These are phyloP conservation scores for Salix arbutifolia DNA, from an alignment of 345 rosid genomes.

Conservation along the genomic window DNA sequence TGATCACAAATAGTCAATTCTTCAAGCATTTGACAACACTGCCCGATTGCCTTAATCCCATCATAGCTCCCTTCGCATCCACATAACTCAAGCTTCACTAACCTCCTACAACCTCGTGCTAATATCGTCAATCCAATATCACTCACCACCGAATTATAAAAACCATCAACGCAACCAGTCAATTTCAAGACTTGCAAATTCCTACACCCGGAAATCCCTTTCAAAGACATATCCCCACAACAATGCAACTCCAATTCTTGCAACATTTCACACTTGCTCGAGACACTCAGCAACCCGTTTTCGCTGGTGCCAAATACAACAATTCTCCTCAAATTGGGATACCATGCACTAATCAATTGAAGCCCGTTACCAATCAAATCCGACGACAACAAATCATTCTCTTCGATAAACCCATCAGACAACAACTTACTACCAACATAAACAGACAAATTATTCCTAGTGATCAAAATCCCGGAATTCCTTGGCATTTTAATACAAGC, in stretches of 20 bases:
- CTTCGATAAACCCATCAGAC: conserved; percentile 22
- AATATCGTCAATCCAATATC: conserved; percentile 88
- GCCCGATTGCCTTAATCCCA: conserved; percentile 90
- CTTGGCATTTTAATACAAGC: conserved; percentile 50
- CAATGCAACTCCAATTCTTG: conserved; percentile 80
- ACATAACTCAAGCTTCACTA: conserved; percentile 83
- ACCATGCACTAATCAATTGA: conserved; percentile 45
- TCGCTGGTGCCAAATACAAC: conserved; percentile 65
- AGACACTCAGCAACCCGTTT: conserved; percentile 56
- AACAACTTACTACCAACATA: conserved; percentile 40
- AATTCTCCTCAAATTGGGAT: conserved; percentile 66
- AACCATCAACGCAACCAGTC: conserved; percentile 58
- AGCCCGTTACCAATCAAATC: conserved; percentile 53
- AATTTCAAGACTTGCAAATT: conserved; percentile 82
- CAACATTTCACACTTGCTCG: conserved; percentile 59
- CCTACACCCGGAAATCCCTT: conserved; percentile 72
- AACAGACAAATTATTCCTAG: conserved; percentile 39
- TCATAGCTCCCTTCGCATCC: conserved; percentile 92
- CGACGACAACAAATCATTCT: conserved; percentile 29
- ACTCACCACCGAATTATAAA: conserved; percentile 59
- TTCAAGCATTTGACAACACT: conserved; percentile 94
- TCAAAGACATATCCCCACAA: conserved; percentile 63
- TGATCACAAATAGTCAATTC: conserved; percentile 78
- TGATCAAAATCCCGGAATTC: conserved; percentile 54
- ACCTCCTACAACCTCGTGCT: conserved; percentile 86